Evolutionary conservation across 305 asterid species (phyloP).

Genomic region (Rubia peregrina): DNA sequence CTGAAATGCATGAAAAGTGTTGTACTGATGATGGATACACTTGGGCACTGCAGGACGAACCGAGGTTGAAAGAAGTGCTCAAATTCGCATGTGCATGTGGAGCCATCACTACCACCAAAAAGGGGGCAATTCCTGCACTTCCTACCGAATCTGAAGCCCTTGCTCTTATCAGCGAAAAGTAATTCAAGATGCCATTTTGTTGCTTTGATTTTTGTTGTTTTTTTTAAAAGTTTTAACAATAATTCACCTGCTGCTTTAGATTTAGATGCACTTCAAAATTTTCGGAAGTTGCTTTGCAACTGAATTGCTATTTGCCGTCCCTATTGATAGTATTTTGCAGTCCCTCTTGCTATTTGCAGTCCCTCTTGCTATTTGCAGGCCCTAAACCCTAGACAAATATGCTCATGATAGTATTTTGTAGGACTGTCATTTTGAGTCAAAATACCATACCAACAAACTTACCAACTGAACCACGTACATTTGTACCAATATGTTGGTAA

Average conservation of each 20-base stretch:
- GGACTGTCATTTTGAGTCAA: too few relatives aligned
- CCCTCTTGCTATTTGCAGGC: too few relatives aligned
- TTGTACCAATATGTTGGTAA: too few relatives aligned
- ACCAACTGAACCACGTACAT: too few relatives aligned
- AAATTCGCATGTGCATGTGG: slow-evolving; percentile 78
- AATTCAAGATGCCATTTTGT: background rate
- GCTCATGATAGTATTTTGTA: too few relatives aligned
- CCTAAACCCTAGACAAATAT: too few relatives aligned
- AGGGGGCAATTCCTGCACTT: slow-evolving; percentile 89
- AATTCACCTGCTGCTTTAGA: background rate
- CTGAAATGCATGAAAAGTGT: background rate
- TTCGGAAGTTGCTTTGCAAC: background rate
- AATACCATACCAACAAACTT: too few relatives aligned
- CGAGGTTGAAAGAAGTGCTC: slow-evolving; percentile 54
- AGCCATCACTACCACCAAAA: slow-evolving; percentile 79
- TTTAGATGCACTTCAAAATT: background rate
- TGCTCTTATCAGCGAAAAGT: slow-evolving; percentile 24
- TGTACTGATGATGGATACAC: background rate
- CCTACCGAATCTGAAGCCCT: slow-evolving; percentile 52
- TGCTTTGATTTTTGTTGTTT: background rate
- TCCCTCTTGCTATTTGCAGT: too few relatives aligned
- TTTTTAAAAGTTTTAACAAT: background rate
- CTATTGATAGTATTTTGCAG: too few relatives aligned
- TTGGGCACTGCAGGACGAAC: slow-evolving; percentile 42
- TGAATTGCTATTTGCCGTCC: background rate